phyloP scores from a whole-genome alignment of 768 basidiomycete genomes.

The Xerocomellus amylosporus region DNA sequence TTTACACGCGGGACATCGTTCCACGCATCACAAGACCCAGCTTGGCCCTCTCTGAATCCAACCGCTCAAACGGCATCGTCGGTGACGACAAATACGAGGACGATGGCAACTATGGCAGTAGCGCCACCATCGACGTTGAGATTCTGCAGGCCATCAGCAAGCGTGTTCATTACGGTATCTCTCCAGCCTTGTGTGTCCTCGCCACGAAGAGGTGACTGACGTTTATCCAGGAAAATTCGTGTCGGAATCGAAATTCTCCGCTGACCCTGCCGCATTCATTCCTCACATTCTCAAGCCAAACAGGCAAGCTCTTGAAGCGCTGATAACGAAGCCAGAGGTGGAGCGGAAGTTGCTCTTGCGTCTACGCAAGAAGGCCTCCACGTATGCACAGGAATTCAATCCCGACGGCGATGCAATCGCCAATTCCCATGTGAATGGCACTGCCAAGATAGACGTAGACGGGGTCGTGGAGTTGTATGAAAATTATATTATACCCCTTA shows the following conservation, averaged over 20 bases:
- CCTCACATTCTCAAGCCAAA: constrained; percentile 87
- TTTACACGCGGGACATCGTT: constrained; percentile 86
- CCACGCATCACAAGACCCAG: constrained; percentile 85
- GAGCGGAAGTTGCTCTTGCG: constrained; percentile 81
- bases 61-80: constrained; percentile 62
- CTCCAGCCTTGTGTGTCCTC: constrained; percentile 13
- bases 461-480: constrained; percentile 92
- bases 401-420: constrained; percentile 56
- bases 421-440: constrained; percentile 31
- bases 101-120: constrained; percentile 97
- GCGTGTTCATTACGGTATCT: constrained; percentile 93
- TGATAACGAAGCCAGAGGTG: constrained; percentile 98
- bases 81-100: constrained; percentile 77
- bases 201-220: constrained; percentile 2
- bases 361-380: constrained; percentile 78
- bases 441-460: constrained; percentile 84
- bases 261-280: constrained; percentile 81
- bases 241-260: constrained; percentile 94
- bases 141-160: constrained; percentile 97
- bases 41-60: constrained; percentile 57
- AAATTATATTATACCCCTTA: constrained; percentile 94
- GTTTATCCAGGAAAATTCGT: constrained; percentile 86
- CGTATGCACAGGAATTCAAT: constrained; percentile 80
- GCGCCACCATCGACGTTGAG: constrained; percentile 92
- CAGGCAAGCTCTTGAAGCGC: constrained; percentile 67